Conservation (phyloP, 1,284 basidiomycete genomes). For the Trametes pubescens region DNA sequence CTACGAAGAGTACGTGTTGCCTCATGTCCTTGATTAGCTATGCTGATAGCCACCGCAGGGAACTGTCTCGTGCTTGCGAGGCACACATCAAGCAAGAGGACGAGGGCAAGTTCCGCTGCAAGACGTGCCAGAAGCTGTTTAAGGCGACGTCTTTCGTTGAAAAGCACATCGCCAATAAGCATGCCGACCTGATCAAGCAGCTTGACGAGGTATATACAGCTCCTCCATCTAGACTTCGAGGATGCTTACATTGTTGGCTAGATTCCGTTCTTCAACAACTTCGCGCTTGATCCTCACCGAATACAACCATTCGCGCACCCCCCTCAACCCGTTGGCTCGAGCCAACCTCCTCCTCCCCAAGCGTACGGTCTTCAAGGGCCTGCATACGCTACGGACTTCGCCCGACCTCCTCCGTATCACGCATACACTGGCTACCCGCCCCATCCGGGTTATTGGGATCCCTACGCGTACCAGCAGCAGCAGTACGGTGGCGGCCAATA, state of each 20-base stretch:
- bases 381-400: constrained; percentile 56
- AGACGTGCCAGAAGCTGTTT: constrained; percentile 94
- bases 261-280: constrained; percentile 92
- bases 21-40: not conserved
- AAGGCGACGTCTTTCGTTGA: constrained; percentile 95
- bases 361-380: constrained; percentile 79
- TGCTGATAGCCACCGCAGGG: constrained; percentile 61
- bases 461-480: constrained; percentile 54
- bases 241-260: constrained; percentile 43
- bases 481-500: constrained; percentile 41
- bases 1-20: constrained; percentile 79
- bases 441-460: constrained; percentile 57
- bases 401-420: constrained; percentile 50
- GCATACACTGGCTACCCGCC: constrained; percentile 36
- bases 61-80: constrained; percentile 80
- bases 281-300: constrained; percentile 91
- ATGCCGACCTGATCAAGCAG: constrained; percentile 78
- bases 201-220: constrained; percentile 72
- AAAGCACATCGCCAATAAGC: constrained; percentile 93
- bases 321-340: constrained; percentile 67
- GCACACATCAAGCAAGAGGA: constrained; percentile 92
- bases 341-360: constrained; percentile 76
- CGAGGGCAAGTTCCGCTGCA: constrained; percentile 94
- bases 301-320: constrained; percentile 87
- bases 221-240: not conserved